These are phyloP conservation scores for Solanum tacnaense DNA, from an alignment of 257 asterid genomes.

Conservation along the genomic window DNA sequence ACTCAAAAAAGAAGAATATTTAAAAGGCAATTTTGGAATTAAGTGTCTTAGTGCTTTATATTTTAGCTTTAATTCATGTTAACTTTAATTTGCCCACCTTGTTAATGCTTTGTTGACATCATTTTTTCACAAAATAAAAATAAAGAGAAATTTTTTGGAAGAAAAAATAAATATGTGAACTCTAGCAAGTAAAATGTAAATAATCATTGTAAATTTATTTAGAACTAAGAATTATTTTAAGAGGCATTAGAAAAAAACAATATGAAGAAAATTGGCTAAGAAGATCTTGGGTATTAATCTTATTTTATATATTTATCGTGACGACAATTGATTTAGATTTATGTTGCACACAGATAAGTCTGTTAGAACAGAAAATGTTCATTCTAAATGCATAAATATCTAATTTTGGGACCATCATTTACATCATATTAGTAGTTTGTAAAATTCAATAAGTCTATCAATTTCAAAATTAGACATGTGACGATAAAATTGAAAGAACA, in stretches of 20 bases:
- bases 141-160: neutral
- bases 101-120: neutral
- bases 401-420: neutral
- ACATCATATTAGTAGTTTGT: neutral
- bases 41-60: neutral
- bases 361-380: neutral
- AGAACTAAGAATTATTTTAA: too few relatives aligned
- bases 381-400: neutral
- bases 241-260: neutral
- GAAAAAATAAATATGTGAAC: neutral
- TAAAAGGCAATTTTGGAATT: neutral
- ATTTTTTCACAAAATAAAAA: neutral
- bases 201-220: neutral
- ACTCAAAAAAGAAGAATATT: slow-evolving; percentile 4
- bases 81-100: slow-evolving; percentile 18
- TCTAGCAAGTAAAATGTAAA: neutral
- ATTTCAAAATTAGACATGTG: neutral
- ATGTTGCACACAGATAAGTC: neutral
- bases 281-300: neutral
- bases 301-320: neutral
- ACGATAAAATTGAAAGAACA: neutral
- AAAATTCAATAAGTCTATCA: neutral
- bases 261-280: neutral
- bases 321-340: neutral
- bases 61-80: slow-evolving; percentile 25